Evolutionary conservation across 208 protist species (phyloP).

Genomic region (Kentomonas sorsogonicus): DNA sequence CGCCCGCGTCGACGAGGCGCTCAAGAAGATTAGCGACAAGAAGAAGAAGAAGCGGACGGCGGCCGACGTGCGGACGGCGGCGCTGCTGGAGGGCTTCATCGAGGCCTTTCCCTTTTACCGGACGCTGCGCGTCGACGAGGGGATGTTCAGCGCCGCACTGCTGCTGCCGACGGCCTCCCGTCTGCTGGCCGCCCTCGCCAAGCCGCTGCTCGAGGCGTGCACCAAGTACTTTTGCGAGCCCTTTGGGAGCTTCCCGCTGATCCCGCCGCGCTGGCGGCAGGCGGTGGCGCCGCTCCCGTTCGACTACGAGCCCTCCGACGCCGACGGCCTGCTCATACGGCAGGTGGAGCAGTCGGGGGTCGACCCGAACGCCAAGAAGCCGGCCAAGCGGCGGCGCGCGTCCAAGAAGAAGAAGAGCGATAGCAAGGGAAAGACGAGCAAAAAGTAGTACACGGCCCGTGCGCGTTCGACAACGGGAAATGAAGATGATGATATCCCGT

Average conservation of each 20-base stretch:
- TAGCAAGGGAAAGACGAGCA: background rate
- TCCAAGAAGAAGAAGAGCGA: conserved; percentile 15
- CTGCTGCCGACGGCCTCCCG: background rate
- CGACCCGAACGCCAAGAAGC: conserved; percentile 14
- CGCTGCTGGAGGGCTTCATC: background rate
- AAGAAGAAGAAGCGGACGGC: conserved; percentile 1
- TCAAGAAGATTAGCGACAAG: conserved; percentile 1
- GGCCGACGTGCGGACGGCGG: too few species aligned
- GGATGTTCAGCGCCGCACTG: background rate
- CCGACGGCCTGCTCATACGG: conserved; percentile 41
- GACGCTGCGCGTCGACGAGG: background rate
- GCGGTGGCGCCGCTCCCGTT: conserved; percentile 26
- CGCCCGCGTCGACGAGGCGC: background rate
- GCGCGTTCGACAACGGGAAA: background rate
- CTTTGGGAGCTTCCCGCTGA: conserved; percentile 30
- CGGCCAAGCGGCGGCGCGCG: conserved; percentile 11
- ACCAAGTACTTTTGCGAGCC: conserved; percentile 33
- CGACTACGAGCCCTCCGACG: conserved; percentile 28
- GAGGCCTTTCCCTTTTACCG: background rate
- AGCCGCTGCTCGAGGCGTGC: conserved; percentile 41
- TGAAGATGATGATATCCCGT: background rate
- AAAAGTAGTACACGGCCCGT: background rate
- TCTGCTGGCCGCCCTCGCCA: conserved; percentile 15
- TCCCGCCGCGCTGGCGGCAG: conserved; percentile 35
- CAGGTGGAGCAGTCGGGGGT: conserved; percentile 27